Conservation (phyloP, 148 eudicot species). For the Talinum fruticosum region DNA sequence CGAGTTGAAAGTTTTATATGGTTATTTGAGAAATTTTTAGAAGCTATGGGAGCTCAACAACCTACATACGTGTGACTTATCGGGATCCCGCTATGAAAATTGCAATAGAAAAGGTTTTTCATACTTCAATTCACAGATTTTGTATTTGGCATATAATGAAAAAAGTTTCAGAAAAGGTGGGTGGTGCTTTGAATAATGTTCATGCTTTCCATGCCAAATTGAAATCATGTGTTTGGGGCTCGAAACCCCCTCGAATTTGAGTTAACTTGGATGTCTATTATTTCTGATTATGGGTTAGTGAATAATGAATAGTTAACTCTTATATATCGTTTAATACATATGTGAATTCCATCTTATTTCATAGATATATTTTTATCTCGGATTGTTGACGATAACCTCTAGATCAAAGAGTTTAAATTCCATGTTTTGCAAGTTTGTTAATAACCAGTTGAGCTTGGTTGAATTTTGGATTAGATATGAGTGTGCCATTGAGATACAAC, state of each 20-base stretch:
- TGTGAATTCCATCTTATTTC: not conserved
- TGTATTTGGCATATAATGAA: too few relatives aligned
- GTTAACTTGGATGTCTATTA: not conserved
- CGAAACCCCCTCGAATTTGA: not conserved
- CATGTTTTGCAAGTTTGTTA: not conserved
- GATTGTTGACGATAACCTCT: not conserved
- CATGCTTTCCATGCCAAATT: not conserved
- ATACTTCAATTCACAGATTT: not conserved
- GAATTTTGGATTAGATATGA: slow-evolving; percentile 1
- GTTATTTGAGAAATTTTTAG: not conserved
- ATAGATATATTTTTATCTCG: not conserved
- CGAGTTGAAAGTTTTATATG: not conserved
- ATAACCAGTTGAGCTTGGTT: not conserved
- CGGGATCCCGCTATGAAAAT: not conserved
- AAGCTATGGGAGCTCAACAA: not conserved
- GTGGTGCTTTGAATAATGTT: not conserved
- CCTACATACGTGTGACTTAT: not conserved
- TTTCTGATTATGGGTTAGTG: not conserved
- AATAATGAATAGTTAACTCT: not conserved
- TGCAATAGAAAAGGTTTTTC: not conserved
- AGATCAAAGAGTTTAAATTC: not conserved
- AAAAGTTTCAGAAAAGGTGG: not conserved
- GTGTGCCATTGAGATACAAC: not conserved
- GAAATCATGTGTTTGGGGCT: not conserved
- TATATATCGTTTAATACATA: not conserved